Evolutionary conservation across 257 asterid genomes (phyloP).

Genomic region (Solanum gandarillasii): DNA sequence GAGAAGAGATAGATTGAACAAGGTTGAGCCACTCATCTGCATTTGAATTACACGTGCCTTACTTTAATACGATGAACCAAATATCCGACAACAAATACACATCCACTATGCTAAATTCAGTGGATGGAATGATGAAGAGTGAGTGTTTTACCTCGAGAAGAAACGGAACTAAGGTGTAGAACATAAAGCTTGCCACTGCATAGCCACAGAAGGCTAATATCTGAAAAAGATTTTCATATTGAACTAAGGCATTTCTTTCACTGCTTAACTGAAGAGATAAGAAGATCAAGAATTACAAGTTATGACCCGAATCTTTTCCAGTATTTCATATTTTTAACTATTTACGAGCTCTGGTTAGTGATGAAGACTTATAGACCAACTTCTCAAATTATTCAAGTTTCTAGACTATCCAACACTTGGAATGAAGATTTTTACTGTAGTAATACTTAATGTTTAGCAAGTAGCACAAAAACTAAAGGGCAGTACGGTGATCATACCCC

Average conservation of each 20-base stretch:
- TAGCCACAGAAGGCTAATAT: slow-evolving; percentile 31
- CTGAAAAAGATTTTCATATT: slow-evolving; percentile 12
- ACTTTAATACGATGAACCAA: neutral
- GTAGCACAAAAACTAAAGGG: neutral
- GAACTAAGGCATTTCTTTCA: neutral
- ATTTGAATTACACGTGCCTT: neutral
- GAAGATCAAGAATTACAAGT: neutral
- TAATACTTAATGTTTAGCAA: neutral
- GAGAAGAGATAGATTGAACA: slow-evolving; percentile 67
- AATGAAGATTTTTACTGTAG: neutral
- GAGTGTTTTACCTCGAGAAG: slow-evolving; percentile 29
- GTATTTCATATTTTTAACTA: neutral
- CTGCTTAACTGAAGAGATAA: neutral
- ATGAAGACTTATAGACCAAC: neutral
- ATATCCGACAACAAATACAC: neutral
- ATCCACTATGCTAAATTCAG: neutral
- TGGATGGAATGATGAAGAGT: neutral
- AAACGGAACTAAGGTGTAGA: slow-evolving; percentile 40
- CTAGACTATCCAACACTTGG: neutral
- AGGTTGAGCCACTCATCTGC: slow-evolving; percentile 72
- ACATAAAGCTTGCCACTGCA: slow-evolving; percentile 38
- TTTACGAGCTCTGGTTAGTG: neutral
- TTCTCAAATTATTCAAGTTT: neutral
- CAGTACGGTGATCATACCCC: neutral
- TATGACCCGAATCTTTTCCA: neutral